Base-by-base conservation (phyloP, 495 filamentous ascomycete species). In the Podospora australis region DNA sequence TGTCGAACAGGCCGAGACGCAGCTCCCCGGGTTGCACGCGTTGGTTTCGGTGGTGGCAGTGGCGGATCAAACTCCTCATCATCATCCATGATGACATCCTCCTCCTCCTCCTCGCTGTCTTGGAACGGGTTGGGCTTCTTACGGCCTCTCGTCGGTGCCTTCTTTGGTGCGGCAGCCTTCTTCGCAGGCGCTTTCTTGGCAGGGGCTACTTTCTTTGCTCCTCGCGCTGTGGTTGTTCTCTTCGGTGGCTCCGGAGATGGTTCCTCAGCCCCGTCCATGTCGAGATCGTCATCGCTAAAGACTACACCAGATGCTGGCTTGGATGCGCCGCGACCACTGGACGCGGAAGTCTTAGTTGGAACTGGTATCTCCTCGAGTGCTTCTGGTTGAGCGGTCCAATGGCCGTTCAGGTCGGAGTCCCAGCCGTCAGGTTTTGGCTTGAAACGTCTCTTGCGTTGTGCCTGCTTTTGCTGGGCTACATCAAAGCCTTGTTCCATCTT, bases 341-440 rank as follows among this genome's bases (percentile, higher is more conserved):
- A 57, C 70, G 25, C 64, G 69, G 50, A 71, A 66, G 16, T 74
- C 71, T 53, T 78, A 67, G 45, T 69, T 65, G 26, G 49, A 2
- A 32, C 60, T 63, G 13, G 70, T 64, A 53, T 66, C 60, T 43
- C 68, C 9, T 78, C 77, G 39, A 85, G 66, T 9, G 87, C 87
- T 1, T 79, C 80, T 0, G 84, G 80, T 46, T 89, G 79, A 48
- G 92, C 85, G 35, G 80, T 81, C 92, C 92, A 97, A 24, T 72
- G 64, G 28, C 94, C 92, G 45, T 96, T 83, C 28, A 87, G 62
- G 50, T 97, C 90, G 3, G 77, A 82, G 60, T 96, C 87, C 90
- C 91, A 99, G 7, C 66, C 68, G 21, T 84, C 83, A 3, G 92
- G 92, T 65, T 90, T 95, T 43, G 82, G 70, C 50, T 82, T 87